Evolutionary conservation across 2,329 filamentous ascomycete species (phyloP).

Genomic region (Colletotrichum nymphaeae): DNA sequence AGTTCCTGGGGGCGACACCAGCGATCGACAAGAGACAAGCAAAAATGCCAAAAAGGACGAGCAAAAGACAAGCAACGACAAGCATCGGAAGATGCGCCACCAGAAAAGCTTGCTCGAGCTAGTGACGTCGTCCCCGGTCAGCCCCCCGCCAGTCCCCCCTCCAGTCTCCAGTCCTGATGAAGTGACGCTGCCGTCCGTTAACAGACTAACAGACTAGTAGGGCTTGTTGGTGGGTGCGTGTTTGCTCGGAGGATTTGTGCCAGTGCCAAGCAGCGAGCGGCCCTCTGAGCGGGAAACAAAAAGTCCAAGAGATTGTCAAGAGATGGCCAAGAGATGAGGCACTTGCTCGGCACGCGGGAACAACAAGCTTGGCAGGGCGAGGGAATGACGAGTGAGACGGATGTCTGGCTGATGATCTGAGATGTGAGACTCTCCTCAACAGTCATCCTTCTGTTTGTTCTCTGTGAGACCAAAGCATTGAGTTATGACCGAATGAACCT

Average conservation of each 20-base stretch:
- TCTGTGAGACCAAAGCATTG: background rate
- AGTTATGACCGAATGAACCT: background rate
- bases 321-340: constrained; percentile 35
- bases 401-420: background rate
- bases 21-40: background rate
- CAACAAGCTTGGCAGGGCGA: constrained; percentile 16
- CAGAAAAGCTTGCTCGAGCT: constrained; percentile 24
- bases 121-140: constrained; percentile 18
- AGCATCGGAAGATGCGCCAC: constrained; percentile 27
- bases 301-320: constrained; percentile 7
- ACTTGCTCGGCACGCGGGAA: constrained; percentile 21
- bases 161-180: too few species aligned
- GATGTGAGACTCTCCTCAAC: background rate
- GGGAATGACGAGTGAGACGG: background rate
- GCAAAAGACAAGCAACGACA: constrained; percentile 17
- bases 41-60: background rate
- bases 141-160: too few species aligned
- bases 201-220: background rate
- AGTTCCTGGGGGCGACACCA: background rate
- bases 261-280: constrained; percentile 13
- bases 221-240: too few species aligned
- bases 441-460: background rate
- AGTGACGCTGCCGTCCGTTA: background rate
- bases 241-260: constrained; percentile 1
- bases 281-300: background rate